Evolutionary conservation across 176 grass and related monocot genomes (phyloP), one percentile per base, ranked within the genome.

Genomic region (Aegilops bicornis): DNA sequence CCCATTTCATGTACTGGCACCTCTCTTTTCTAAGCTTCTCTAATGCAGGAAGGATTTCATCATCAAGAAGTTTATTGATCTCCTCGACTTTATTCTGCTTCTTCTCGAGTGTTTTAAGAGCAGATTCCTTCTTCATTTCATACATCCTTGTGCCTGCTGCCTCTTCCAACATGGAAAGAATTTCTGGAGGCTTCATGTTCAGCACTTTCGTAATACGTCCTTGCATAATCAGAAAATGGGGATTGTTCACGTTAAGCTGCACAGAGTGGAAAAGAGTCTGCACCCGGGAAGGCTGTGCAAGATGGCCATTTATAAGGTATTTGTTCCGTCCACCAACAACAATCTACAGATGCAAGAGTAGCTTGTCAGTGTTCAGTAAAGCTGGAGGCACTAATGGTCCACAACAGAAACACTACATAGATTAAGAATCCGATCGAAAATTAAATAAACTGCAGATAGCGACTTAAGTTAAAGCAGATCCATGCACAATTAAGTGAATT

Each of bases 191-290:
- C 58, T 99, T 99, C 97, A 99, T 99, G 80, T 99, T 99, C 11
- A 99, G 76, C 19, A 99, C 97, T 88, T 99, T 99, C 5, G 97
- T 99, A 62, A 99, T 99, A 36, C 97, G 92, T 7, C 97, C 97
- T 99, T 99, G 97, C 97, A 99, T 99, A 84, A 99, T 99, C 13
- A 99, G 77, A 72, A 99, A 99, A 91, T 99, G 97, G 10, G 97
- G 97, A 71, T 99, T 99, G 85, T 99, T 99, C 43, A 96, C 97
- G 64, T 96, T 99, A 59, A 99, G 97, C 85, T 99, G 97, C 43
- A 99, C 94, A 24, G 97, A 96, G 61, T 99, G 97, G 84, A 99
- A 99, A 86, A 99, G 97, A 32, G 90, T 96, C 89, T 94, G 92
- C 64, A 99, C 94, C 42, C 94, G 89, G 24, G 92, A 93, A 59